Evolutionary conservation across 139 green algal species (phyloP).

Genomic region (Haematococcus sp.): DNA sequence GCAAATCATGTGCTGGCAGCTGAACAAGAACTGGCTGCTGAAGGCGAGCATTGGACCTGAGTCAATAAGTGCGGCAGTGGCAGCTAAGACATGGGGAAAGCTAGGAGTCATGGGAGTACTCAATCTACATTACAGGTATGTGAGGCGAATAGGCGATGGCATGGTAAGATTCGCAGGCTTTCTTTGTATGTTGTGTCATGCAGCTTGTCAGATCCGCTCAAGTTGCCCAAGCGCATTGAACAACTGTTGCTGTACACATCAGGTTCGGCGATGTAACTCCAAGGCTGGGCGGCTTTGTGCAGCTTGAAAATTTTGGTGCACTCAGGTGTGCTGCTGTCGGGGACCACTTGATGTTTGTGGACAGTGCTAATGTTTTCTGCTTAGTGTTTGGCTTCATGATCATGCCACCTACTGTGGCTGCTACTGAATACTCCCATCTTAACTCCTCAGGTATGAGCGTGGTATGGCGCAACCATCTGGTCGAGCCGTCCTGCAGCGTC

Average conservation of each 20-base stretch:
- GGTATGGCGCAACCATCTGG: slow-evolving; percentile 29
- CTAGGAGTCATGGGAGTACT: slow-evolving; percentile 13
- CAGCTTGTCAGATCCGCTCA: neutral
- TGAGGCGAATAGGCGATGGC: neutral
- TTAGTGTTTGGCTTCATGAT: neutral
- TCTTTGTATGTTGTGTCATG: too few species aligned
- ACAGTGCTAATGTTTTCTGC: too few species aligned
- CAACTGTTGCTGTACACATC: neutral
- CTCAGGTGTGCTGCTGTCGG: slow-evolving; percentile 33
- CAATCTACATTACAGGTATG: slow-evolving; percentile 10
- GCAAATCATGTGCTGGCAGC: too few species aligned
- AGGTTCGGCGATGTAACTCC: slow-evolving; percentile 15
- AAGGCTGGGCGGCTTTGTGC: slow-evolving; percentile 35
- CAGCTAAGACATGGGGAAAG: slow-evolving; percentile 15
- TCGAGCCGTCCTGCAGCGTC: slow-evolving; percentile 66
- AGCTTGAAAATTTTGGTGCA: slow-evolving; percentile 66
- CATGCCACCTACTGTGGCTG: too few species aligned
- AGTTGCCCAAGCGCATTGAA: neutral
- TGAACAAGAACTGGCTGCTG: slow-evolving; percentile 79
- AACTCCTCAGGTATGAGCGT: slow-evolving; percentile 59
- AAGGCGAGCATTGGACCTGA: slow-evolving; percentile 59
- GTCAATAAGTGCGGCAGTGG: slow-evolving; percentile 25
- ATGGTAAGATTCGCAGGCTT: too few species aligned
- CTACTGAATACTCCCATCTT: too few species aligned
- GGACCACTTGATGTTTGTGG: too few species aligned